Percentiles rank a stretch among this genome's conserved stretches.
Evolutionary conservation across 768 basidiomycete genomes (phyloP).

Genomic region (Russula sp.): DNA sequence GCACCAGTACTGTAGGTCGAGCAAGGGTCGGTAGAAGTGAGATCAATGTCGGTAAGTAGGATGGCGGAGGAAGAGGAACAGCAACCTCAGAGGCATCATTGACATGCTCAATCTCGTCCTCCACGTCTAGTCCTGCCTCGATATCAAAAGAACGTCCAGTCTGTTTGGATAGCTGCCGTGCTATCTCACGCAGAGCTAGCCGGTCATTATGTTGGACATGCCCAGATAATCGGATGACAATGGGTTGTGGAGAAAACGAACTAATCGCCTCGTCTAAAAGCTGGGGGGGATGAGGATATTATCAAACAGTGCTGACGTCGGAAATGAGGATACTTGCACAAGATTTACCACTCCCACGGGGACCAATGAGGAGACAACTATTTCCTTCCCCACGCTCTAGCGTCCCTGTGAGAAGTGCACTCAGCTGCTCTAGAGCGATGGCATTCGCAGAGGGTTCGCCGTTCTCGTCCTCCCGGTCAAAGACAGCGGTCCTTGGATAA

Average conservation of each 20-base stretch:
- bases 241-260: conserved; percentile 42
- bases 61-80: conserved; percentile 47
- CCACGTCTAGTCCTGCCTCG: conserved; percentile 27
- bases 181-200: conserved; percentile 88
- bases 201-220: conserved; percentile 81
- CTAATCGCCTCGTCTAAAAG: conserved; percentile 52
- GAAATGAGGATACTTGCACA: conserved; percentile 36
- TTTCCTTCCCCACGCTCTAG: conserved; percentile 83
- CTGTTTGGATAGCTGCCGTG: conserved; percentile 71
- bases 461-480: conserved; percentile 30
- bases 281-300: conserved; percentile 30
- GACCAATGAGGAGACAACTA: conserved; percentile 82
- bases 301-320: conserved; percentile 10
- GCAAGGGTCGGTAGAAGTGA: conserved; percentile 70
- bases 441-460: conserved; percentile 38
- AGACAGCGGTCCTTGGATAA: conserved; percentile 18
- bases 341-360: conserved; percentile 82
- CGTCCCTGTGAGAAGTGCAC: conserved; percentile 63
- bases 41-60: conserved; percentile 68
- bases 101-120: conserved; percentile 41
- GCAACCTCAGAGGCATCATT: conserved; percentile 30
- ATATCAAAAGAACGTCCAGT: conserved; percentile 50
- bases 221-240: conserved; percentile 78
- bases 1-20: conserved; percentile 71
- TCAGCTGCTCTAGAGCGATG: conserved; percentile 49